phyloP scores from a whole-genome alignment of 306 rosid species.

The Inga laurina region DNA sequence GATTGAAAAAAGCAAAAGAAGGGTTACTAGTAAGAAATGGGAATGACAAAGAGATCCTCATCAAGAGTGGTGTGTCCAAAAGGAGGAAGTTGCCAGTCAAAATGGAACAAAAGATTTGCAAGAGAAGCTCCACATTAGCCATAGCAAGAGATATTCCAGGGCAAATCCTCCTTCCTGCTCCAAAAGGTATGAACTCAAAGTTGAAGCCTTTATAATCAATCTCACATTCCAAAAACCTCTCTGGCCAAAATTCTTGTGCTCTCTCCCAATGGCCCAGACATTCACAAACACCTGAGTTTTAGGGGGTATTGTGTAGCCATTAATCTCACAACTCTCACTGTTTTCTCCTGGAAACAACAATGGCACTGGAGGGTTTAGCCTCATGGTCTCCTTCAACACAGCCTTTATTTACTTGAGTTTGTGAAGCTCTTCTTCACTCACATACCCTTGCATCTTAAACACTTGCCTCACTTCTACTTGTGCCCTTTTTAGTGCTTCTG shows the following conservation, averaged over 20 bases:
- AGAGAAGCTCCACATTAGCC: constrained; percentile 15
- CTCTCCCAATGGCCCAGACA: not conserved
- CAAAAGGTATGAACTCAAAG: constrained; percentile 2
- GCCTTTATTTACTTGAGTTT: constrained; percentile 8
- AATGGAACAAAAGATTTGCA: constrained; percentile 3
- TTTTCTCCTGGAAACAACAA: constrained; percentile 21
- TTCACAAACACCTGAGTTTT: not conserved
- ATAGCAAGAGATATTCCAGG: constrained; percentile 1
- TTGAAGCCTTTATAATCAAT: not conserved
- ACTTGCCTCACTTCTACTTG: constrained; percentile 28
- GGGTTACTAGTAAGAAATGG: not conserved
- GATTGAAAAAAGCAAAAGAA: too few species aligned
- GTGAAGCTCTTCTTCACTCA: not conserved
- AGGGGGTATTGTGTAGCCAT: constrained; percentile 1
- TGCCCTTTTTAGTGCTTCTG: constrained; percentile 18
- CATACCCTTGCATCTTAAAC: not conserved
- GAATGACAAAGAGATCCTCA: not conserved
- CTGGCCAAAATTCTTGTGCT: constrained; percentile 5
- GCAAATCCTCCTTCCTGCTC: constrained; percentile 14
- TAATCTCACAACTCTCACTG: constrained; percentile 4
- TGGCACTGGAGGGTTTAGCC: constrained; percentile 29
- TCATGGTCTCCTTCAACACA: constrained; percentile 28
- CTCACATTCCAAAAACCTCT: constrained; percentile 4
- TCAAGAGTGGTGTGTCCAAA: not conserved
- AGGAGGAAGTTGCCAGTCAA: constrained; percentile 24